Base-by-base conservation (phyloP, 352 stramenopile species). In the Pythium graminicola region DNA sequence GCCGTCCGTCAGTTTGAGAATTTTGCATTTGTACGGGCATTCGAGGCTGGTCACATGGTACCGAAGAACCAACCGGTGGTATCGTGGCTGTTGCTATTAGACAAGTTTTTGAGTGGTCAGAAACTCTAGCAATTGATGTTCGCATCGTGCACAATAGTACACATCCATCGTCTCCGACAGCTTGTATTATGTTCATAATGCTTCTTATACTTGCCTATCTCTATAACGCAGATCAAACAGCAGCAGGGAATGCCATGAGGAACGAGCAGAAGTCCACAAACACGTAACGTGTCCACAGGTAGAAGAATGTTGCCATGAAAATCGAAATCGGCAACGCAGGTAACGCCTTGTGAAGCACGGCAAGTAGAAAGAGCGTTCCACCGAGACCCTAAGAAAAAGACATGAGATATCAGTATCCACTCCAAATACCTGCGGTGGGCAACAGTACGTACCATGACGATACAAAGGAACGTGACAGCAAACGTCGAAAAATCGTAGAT, bases 401-500 rank as follows among this genome's bases (percentile, higher is more conserved):
- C n/a, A 36, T 36, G 31, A 36, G 31, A 14, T 36, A 14, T 36
- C 31, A 36, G 31, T 14, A 36, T 27, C n/a, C 26, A 29, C 26
- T 40, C 6, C 22, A 44, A 52, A n/a, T 8, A n/a, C n/a, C n/a
- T n/a, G n/a, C n/a, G n/a, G n/a, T n/a, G n/a, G n/a, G n/a, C n/a
- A n/a, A n/a, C n/a, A n/a, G n/a, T n/a, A 47, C 70, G 33, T 62
- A 94, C 82, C 49, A 99, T 85, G 54, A 99, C 85, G n/a, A 96
- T 81, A 31, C n/a, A n/a, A n/a, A n/a, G n/a, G n/a, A n/a, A n/a
- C n/a, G n/a, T n/a, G n/a, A n/a, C n/a, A n/a, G n/a, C n/a, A n/a
- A n/a, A n/a, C n/a, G n/a, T n/a, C n/a, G n/a, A n/a, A n/a, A 99
- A 98, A 44, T 97, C 95, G 55, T 95, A 97, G 54, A 97, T 87